Base-by-base conservation (phyloP, 1,284 basidiomycete genomes). In the Boletus calvinii region DNA sequence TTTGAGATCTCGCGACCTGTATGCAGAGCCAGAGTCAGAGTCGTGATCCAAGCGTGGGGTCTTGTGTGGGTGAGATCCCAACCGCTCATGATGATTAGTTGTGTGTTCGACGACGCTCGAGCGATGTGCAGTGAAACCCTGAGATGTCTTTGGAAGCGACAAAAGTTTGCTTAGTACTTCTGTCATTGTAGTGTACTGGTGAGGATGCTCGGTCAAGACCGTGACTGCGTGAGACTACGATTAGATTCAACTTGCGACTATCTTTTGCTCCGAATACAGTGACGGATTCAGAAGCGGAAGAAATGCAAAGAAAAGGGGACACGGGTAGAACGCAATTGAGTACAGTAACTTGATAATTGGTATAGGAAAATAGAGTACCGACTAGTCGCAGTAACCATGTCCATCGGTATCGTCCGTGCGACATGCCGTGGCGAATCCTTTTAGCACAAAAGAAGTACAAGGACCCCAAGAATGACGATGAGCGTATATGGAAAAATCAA, bases 1-100 rank as follows among this genome's bases (percentile, higher is more conserved):
- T 52, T 55, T 61, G 61, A 20, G 57, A 53, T 63, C 62, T 38
- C 72, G 75, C 41, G 75, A 76, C 66, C 83, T 81, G 69, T 75
- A 81, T 62, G 83, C 79, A 65, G 84, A 81, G 63, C 76, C 75
- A 60, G 79, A 75, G 67, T 87, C 83, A 69, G 78, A 80, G 72
- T 83, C 81, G 61, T 71, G 71, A 58, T 78, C 77, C 67, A 85
- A 72, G 60, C 84, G 83, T 60, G 81, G 76, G 57, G 79, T 79
- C 75, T 89, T 89, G 70, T 77, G 78, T 59, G 79, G 79, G 72
- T 79, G 81, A 71, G 79, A 62, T 64, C 73, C 77, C 62, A 74
- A 77, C 70, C 75, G 76, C 56, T 58, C 67, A 49, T 53, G 49
- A 37, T 43, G 55, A n/a, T 52, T 53, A 10, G 17, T 3, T 4